These are phyloP conservation scores for Cadophora malorum DNA, from an alignment of 2,329 filamentous ascomycete species.

Conservation along the genomic window DNA sequence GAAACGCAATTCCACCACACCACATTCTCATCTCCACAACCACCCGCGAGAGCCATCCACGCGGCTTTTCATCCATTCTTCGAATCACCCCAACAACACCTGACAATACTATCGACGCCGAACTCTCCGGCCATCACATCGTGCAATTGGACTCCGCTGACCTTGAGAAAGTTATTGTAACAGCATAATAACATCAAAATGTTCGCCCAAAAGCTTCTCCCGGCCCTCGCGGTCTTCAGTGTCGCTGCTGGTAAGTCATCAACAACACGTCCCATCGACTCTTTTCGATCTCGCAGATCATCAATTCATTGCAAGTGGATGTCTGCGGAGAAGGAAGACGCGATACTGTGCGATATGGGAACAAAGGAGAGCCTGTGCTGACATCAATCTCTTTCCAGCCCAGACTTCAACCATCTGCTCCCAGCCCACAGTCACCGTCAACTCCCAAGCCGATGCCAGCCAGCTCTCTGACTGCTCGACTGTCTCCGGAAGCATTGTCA, in stretches of 20 bases:
- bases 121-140: constrained; percentile 32
- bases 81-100: constrained; percentile 23
- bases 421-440: constrained; percentile 43
- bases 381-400: constrained; percentile 28
- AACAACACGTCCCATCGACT: neutral
- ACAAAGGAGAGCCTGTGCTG: constrained; percentile 10
- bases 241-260: constrained; percentile 40
- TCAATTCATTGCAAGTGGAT: constrained; percentile 6
- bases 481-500: constrained; percentile 45
- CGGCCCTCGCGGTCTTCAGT: constrained; percentile 36
- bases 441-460: constrained; percentile 42
- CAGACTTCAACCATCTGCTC: constrained; percentile 38
- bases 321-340: neutral
- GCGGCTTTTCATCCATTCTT: constrained; percentile 31
- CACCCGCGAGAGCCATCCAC: constrained; percentile 21
- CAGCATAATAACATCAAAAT: constrained; percentile 39
- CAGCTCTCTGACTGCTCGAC: constrained; percentile 41
- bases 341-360: neutral
- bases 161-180: constrained; percentile 34
- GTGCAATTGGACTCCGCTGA: constrained; percentile 36
- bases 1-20: constrained; percentile 5
- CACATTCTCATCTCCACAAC: constrained; percentile 15
- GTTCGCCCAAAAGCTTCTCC: constrained; percentile 38
- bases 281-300: neutral
- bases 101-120: constrained; percentile 29